Evolutionary conservation across 1,139 yeast genomes (phyloP).

Genomic region (Taphrina wiesneri): DNA sequence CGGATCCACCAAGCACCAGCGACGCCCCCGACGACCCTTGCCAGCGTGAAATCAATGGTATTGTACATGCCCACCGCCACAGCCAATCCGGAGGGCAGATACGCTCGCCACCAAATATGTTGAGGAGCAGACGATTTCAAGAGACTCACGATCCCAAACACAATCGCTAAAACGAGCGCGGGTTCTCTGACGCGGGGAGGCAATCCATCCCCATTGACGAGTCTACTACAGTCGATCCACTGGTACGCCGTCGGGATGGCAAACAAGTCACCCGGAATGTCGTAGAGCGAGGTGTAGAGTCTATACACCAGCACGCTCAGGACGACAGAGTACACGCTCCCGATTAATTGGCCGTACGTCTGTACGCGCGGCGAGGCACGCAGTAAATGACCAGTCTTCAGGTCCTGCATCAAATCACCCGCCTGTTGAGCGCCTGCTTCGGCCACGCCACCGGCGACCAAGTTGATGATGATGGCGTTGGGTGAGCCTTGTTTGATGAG

Average conservation of each 20-base stretch:
- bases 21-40: slow-evolving; percentile 89
- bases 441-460: slow-evolving; percentile 94
- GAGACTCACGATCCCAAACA: slow-evolving; percentile 72
- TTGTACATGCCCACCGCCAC: slow-evolving; percentile 96
- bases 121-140: slow-evolving; percentile 43
- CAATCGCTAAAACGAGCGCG: slow-evolving; percentile 62
- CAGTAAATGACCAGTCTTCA: slow-evolving; percentile 86
- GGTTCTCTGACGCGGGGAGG: slow-evolving; percentile 75
- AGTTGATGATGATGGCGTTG: slow-evolving; percentile 76
- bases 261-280: slow-evolving; percentile 76
- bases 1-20: slow-evolving; percentile 54
- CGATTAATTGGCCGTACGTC: slow-evolving; percentile 82
- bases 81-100: slow-evolving; percentile 91
- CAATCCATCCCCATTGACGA: slow-evolving; percentile 86
- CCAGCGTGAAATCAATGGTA: slow-evolving; percentile 88
- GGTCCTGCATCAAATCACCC: slow-evolving; percentile 86
- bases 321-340: slow-evolving; percentile 78
- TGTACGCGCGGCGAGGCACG: slow-evolving; percentile 95
- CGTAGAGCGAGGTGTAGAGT: slow-evolving; percentile 75
- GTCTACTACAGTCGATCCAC: slow-evolving; percentile 93
- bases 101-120: slow-evolving; percentile 49
- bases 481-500: slow-evolving; percentile 76
- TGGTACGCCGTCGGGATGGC: slow-evolving; percentile 92
- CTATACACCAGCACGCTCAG: slow-evolving; percentile 79
- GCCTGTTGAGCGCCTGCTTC: slow-evolving; percentile 99